Conservation (phyloP, 331 rosid species). For the Quercus lobata region DNA sequence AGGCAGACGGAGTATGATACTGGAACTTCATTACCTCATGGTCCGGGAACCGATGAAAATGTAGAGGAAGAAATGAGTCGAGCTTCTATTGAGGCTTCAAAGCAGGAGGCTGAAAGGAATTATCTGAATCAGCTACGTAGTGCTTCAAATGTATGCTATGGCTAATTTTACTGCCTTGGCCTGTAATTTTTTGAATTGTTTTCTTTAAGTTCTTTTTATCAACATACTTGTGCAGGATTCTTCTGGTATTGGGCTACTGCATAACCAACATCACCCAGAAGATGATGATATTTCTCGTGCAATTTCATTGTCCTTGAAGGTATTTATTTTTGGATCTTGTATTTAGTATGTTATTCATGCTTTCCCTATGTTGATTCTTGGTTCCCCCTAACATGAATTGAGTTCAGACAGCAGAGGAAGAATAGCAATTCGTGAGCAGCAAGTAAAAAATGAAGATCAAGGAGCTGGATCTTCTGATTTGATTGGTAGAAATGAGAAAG, state of each 20-base stretch:
- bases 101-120: constrained; percentile 38
- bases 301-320: constrained; percentile 71
- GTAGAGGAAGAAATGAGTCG: constrained; percentile 70
- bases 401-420: constrained; percentile 62
- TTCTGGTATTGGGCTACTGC: constrained; percentile 32
- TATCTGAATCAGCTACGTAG: constrained; percentile 24
- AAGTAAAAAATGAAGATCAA: constrained; percentile 17
- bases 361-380: constrained; percentile 27
- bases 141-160: constrained; percentile 26
- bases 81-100: constrained; percentile 84
- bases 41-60: constrained; percentile 23
- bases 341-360: constrained; percentile 1
- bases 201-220: neutral
- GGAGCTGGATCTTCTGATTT: constrained; percentile 13
- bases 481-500: constrained; percentile 17
- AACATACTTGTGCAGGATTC: constrained; percentile 38
- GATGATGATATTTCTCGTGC: constrained; percentile 73
- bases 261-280: constrained; percentile 34
- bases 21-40: constrained; percentile 21
- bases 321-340: constrained; percentile 14
- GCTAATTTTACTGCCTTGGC: constrained; percentile 11
- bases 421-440: constrained; percentile 41
- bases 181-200: neutral
- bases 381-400: constrained; percentile 20
- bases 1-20: constrained; percentile 29